Conservation (phyloP, 169 alveolate genomes). For the Cyclospora cayetanensis region DNA sequence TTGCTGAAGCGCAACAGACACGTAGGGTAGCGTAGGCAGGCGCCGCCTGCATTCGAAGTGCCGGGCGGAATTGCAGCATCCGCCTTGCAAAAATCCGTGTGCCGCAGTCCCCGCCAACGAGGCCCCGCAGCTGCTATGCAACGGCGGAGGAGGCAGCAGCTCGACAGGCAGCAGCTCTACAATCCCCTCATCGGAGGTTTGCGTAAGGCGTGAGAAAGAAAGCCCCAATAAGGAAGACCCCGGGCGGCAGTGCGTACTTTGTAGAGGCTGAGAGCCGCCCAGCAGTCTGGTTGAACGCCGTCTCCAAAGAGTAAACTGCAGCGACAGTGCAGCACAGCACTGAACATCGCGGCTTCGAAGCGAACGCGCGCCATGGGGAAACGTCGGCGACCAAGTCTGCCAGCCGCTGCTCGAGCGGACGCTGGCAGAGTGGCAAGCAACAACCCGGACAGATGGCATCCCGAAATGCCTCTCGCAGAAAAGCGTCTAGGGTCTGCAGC, state of each 20-base stretch:
- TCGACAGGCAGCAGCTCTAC: neutral
- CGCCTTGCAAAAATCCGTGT: neutral
- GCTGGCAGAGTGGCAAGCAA: too few species aligned
- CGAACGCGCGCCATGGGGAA: neutral
- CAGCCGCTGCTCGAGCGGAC: neutral
- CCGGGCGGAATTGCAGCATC: neutral
- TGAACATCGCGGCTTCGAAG: neutral
- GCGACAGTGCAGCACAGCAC: neutral
- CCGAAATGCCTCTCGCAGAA: too few species aligned
- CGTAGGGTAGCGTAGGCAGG: neutral
- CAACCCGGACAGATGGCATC: too few species aligned
- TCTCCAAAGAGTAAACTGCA: conserved; percentile 31
- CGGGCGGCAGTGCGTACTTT: conserved; percentile 17
- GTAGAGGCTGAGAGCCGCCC: conserved; percentile 28
- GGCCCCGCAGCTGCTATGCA: too few species aligned
- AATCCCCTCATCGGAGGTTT: conserved; percentile 6
- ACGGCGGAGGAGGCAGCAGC: neutral
- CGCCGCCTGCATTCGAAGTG: neutral
- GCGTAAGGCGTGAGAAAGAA: neutral
- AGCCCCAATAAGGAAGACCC: too few species aligned
- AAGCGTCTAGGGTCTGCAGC: too few species aligned
- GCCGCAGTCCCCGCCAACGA: neutral
- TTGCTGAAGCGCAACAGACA: neutral
- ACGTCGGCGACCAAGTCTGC: neutral
- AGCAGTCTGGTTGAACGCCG: conserved; percentile 38